Evolutionary conservation across 768 basidiomycete species (phyloP).

Genomic region (Chalciporus pseudorubinellus): DNA sequence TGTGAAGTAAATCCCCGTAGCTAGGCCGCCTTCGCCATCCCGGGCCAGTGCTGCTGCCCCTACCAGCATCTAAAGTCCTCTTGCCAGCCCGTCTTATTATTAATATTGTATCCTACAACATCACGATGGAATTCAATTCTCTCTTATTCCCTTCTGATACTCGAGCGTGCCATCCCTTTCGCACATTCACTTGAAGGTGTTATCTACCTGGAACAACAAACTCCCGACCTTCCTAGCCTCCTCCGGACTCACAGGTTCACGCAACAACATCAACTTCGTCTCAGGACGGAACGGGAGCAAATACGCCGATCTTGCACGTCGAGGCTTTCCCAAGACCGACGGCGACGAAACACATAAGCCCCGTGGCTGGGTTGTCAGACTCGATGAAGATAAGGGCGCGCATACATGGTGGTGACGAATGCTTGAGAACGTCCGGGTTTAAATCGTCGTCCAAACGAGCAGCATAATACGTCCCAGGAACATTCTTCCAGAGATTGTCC

Average conservation of each 20-base stretch:
- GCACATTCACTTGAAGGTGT: too few species aligned
- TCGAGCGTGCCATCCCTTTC: too few species aligned
- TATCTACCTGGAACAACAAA: conserved; percentile 17
- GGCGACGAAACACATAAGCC: conserved; percentile 56
- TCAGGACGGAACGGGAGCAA: conserved; percentile 44
- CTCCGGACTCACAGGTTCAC: conserved; percentile 1
- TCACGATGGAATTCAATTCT: too few species aligned
- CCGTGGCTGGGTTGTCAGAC: conserved; percentile 51
- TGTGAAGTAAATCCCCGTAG: too few species aligned
- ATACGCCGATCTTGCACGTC: conserved; percentile 50
- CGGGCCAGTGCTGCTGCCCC: too few species aligned
- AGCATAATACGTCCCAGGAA: conserved; percentile 54
- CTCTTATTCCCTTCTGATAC: too few species aligned
- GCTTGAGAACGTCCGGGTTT: conserved; percentile 24
- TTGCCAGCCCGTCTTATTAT: too few species aligned
- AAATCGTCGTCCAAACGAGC: conserved; percentile 29
- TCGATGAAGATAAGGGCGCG: conserved; percentile 59
- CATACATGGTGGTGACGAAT: conserved; percentile 45
- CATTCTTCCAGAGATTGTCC: conserved; percentile 50
- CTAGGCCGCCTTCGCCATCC: too few species aligned
- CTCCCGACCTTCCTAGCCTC: conserved; percentile 16
- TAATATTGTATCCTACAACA: too few species aligned
- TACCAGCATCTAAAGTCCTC: too few species aligned
- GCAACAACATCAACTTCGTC: conserved; percentile 20
- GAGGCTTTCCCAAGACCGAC: conserved; percentile 65